phyloP scores from a whole-genome alignment of 2,329 filamentous ascomycete species.

The Penicillium sp. region DNA sequence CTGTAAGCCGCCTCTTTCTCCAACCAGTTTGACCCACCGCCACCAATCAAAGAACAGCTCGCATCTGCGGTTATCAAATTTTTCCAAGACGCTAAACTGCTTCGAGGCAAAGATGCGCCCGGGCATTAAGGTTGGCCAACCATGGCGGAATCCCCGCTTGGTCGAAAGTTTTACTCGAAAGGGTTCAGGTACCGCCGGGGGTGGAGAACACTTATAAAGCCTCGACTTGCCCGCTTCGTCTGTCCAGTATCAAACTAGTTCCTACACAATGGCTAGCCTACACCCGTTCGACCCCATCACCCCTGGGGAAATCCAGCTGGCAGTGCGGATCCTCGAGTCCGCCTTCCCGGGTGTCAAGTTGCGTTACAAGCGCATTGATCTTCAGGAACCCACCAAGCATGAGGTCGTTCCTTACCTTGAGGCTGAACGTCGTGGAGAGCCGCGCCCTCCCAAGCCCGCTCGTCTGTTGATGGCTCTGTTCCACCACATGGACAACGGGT shows the following conservation, averaged over 20 bases:
- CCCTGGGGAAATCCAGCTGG: conserved; percentile 40
- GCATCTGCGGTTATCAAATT: neutral
- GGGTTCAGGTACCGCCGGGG: neutral
- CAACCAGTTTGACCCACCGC: neutral
- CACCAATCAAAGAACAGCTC: neutral
- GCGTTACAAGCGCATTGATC: conserved; percentile 64
- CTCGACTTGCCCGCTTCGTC: neutral
- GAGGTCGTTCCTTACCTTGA: conserved; percentile 61
- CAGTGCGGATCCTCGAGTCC: conserved; percentile 38
- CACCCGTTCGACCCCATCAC: conserved; percentile 45
- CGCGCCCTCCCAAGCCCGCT: conserved; percentile 51
- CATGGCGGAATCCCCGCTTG: neutral
- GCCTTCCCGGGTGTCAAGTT: conserved; percentile 38
- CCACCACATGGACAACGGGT: conserved; percentile 41
- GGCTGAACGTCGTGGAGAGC: conserved; percentile 56
- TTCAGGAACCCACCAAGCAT: conserved; percentile 63
- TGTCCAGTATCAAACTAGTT: neutral
- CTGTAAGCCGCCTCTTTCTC: no score
- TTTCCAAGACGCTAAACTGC: conserved; percentile 11
- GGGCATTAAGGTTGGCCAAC: conserved; percentile 11
- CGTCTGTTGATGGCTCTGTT: conserved; percentile 55
- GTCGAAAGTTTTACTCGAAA: conserved; percentile 16
- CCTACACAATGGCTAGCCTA: conserved; percentile 22
- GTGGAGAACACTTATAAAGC: conserved; percentile 6
- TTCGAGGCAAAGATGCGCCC: conserved; percentile 19